Evolutionary conservation across 345 rosid genomes (phyloP).

Genomic region (Brassica carinata): DNA sequence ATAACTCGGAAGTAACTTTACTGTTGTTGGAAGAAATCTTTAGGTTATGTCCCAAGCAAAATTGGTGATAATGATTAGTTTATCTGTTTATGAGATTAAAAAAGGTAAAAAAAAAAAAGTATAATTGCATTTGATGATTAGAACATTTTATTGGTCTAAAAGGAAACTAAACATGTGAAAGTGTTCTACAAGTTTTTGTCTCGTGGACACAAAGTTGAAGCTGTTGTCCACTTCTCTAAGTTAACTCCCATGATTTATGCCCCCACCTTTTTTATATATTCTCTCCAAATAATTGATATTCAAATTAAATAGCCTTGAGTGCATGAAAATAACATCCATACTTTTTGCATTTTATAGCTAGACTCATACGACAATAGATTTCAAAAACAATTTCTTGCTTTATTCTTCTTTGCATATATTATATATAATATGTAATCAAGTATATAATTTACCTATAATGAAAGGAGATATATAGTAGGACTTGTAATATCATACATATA

Average conservation of each 20-base stretch:
- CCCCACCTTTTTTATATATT: constrained; percentile 17
- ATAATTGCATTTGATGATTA: constrained; percentile 30
- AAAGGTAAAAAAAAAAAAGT: constrained; percentile 15
- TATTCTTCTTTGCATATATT: too few relatives aligned
- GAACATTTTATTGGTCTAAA: constrained; percentile 27
- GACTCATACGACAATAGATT: background rate
- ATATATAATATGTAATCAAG: background rate
- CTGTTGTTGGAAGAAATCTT: constrained; percentile 36
- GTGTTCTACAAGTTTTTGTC: constrained; percentile 19
- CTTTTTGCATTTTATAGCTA: background rate
- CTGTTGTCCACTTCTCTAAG: constrained; percentile 38
- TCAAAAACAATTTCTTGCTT: background rate
- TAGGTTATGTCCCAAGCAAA: constrained; percentile 34
- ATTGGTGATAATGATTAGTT: constrained; percentile 7
- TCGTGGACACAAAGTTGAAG: constrained; percentile 38
- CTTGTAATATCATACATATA: background rate
- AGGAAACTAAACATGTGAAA: constrained; percentile 37
- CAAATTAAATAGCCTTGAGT: constrained; percentile 12
- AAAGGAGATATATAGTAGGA: background rate
- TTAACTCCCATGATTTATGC: constrained; percentile 18
- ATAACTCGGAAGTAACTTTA: constrained; percentile 33
- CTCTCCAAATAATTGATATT: constrained; percentile 16
- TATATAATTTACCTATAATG: background rate
- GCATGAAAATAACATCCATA: constrained; percentile 15
- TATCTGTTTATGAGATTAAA: background rate